Base-by-base conservation (phyloP, 805 yeast species). In the Scheffersomyces stipitis region DNA sequence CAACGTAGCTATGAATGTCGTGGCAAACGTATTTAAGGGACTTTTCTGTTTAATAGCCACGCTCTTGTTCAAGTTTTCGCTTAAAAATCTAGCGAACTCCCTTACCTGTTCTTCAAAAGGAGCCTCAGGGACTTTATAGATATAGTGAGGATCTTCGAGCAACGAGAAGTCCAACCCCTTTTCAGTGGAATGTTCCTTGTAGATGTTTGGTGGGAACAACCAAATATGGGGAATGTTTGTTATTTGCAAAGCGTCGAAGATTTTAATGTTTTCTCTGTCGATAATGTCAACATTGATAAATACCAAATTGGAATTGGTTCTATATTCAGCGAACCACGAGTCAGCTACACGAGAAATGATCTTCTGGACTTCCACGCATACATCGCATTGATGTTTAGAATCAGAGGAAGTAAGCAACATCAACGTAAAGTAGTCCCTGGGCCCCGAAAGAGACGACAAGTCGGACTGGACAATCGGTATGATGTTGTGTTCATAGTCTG, bases 171-270 rank as follows among this genome's bases (percentile, higher is more conserved):
- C 37, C 28, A 30, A 47, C n/a, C n/a, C n/a, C 5, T 41, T 45
- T 6, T 39, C 31, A 18, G 46, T 54, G 5, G 49, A 46, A 14
- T 46, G 50, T 14, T 46, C 51, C 17, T 36, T 20, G 10, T 20
- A 27, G 15, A 42, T 44, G 30, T 52, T 56, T 4, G 80, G 83
- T 3, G 89, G 88, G 37, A 76, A 71, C 2, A 83, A 62, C 79
- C 88, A 78, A n/a, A 82, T 46, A 41, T 78, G 81, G 1, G 95
- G 93, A 3, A 82, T 77, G 2, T 76, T 62, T 3, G 58, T 58
- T 38, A 84, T 50, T 3, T 62, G 55, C 35, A 81, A 47, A 7
- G 60, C 56, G 17, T 60, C 52, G 41, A 76, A 73, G 16, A 73
- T 49, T 3, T 55, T 49, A 8, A 60, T 41, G 46, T 80, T 80